A percentile compares a stretch with the other conserved stretches of the same genome.
phyloP scores from a whole-genome alignment of 331 rosid species.

The Prunus yedoensis region DNA sequence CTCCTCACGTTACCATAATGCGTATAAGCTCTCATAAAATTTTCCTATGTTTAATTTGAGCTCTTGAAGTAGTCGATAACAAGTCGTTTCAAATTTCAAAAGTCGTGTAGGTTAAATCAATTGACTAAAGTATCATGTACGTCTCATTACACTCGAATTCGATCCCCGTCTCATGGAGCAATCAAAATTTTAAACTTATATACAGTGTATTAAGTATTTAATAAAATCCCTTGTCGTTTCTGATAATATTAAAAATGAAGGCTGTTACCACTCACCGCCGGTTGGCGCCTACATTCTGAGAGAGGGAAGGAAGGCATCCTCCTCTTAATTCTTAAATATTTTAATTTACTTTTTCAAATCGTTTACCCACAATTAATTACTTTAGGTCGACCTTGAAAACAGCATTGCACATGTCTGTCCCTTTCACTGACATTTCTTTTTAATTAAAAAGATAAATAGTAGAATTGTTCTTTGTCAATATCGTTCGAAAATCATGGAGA shows the following conservation, averaged over 20 bases:
- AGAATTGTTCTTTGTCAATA: background rate
- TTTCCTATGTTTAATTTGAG: background rate
- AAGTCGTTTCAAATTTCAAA: too few relatives aligned
- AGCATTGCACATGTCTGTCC: slow-evolving; percentile 60
- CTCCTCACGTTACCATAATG: background rate
- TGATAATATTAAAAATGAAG: background rate
- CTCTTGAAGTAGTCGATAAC: too few relatives aligned
- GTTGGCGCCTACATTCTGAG: slow-evolving; percentile 41
- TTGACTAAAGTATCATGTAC: too few relatives aligned
- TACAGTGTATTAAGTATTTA: background rate
- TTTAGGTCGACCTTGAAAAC: slow-evolving; percentile 22
- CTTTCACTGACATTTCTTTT: slow-evolving; percentile 36
- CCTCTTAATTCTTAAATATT: slow-evolving; percentile 2
- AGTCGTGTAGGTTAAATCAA: too few relatives aligned
- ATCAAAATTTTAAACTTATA: background rate
- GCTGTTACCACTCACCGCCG: slow-evolving; percentile 23
- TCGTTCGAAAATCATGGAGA: background rate
- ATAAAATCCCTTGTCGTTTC: background rate
- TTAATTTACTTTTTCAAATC: background rate
- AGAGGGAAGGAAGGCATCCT: slow-evolving; percentile 13
- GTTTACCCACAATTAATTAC: background rate
- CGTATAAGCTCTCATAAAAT: background rate
- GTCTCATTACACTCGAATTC: too few relatives aligned
- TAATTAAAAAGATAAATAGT: slow-evolving; percentile 7
- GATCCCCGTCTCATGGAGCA: too few relatives aligned